phyloP scores from a whole-genome alignment of 805 yeast species.

The Grigorovia transvaalensis region DNA sequence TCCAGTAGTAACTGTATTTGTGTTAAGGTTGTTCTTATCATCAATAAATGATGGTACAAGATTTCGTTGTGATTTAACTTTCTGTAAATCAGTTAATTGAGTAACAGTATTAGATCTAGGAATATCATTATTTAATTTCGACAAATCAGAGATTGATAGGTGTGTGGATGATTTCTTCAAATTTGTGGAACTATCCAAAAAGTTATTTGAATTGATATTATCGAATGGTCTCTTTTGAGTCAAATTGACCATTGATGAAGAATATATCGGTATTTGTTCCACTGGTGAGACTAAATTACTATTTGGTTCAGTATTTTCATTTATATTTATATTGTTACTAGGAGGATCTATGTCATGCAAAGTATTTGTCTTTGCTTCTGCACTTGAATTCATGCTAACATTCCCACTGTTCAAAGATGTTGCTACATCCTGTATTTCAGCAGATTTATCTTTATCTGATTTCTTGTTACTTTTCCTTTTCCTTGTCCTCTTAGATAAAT shows the following conservation, averaged over 20 bases:
- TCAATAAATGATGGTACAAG: neutral
- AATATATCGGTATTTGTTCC: neutral
- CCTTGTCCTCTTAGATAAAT: slow-evolving; percentile 48
- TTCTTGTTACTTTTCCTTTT: slow-evolving; percentile 18
- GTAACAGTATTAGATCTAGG: neutral
- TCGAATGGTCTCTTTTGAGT: slow-evolving; percentile 1
- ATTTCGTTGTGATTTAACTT: neutral
- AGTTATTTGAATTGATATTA: neutral
- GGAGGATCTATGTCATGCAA: neutral
- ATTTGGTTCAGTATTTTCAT: neutral
- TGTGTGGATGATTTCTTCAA: neutral
- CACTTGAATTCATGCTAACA: no score
- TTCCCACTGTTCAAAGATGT: no score
- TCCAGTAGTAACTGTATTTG: neutral
- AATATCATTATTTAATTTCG: neutral
- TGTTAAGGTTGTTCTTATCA: neutral
- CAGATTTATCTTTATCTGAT: slow-evolving; percentile 15
- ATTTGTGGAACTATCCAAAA: neutral
- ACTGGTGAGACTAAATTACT: neutral
- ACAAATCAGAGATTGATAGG: neutral
- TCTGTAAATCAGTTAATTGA: neutral
- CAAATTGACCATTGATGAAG: neutral
- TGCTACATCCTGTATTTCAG: neutral
- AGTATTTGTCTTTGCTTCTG: neutral
- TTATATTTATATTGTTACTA: neutral